A percentile compares a stretch with the other conserved stretches of the same genome.
phyloP scores from a whole-genome alignment of 2,329 filamentous ascomycete species.

The Fusarium longipes region DNA sequence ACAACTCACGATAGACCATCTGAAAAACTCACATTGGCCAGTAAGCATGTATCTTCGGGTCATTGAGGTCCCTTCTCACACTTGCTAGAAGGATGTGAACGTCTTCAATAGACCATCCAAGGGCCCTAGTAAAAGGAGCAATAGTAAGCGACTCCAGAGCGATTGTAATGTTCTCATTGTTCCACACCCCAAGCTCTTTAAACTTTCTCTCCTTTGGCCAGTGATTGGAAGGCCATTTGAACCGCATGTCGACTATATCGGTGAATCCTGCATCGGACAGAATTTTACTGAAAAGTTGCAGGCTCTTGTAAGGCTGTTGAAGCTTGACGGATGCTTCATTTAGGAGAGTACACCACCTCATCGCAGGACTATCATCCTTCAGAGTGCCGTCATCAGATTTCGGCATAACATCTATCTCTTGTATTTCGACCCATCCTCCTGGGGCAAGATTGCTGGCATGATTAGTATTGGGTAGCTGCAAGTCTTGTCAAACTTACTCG shows the following conservation, averaged over 20 bases:
- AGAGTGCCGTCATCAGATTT: constrained; percentile 4
- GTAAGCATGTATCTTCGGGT: constrained; percentile 17
- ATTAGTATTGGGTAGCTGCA: neutral
- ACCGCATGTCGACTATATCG: constrained; percentile 1
- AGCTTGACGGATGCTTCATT: constrained; percentile 1
- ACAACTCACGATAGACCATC: fast-evolving
- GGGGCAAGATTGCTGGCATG: neutral
- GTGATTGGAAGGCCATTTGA: constrained; percentile 15
- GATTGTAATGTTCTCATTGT: neutral
- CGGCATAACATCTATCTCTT: constrained; percentile 1
- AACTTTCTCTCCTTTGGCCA: constrained; percentile 20
- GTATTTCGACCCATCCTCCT: constrained; percentile 5
- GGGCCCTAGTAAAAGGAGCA: constrained; percentile 13
- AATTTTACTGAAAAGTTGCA: neutral
- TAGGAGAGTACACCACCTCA: constrained; percentile 1
- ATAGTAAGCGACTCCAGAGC: constrained; percentile 8
- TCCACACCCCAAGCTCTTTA: constrained; percentile 16
- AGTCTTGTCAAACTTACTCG: neutral
- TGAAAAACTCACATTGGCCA: constrained; percentile 11
- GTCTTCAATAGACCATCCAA: constrained; percentile 19
- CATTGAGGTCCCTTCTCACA: constrained; percentile 18
- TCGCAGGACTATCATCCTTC: neutral
- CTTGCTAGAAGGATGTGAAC: neutral
- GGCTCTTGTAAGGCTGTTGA: neutral
- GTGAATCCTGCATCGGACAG: constrained; percentile 1